Evolutionary conservation across 108 stramenopile species (phyloP).

Genomic region (Thalassiosira profunda): DNA sequence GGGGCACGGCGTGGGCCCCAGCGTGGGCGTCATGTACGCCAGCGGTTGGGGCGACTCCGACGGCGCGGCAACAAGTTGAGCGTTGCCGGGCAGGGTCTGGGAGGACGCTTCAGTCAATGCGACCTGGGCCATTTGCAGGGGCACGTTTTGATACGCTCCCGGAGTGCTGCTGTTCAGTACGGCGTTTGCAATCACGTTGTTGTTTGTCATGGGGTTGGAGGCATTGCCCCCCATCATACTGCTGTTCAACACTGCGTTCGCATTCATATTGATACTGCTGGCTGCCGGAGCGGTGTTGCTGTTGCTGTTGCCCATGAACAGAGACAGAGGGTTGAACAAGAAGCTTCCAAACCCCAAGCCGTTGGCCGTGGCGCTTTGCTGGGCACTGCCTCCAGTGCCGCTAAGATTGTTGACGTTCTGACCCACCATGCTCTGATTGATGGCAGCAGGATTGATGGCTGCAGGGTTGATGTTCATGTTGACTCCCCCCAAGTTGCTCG

Average conservation of each 20-base stretch:
- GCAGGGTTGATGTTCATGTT: constrained; percentile 1
- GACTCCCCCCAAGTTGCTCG: not conserved
- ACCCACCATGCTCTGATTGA: not conserved
- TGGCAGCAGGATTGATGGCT: not conserved
- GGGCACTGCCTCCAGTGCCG: not conserved
- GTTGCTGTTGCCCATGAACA: not conserved
- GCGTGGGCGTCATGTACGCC: constrained; percentile 32
- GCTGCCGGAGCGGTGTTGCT: not conserved
- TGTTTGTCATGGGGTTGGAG: not conserved
- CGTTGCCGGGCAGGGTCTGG: constrained; percentile 1
- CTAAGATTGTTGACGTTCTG: not conserved
- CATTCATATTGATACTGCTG: not conserved
- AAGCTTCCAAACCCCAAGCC: constrained; percentile 13
- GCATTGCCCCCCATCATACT: not conserved
- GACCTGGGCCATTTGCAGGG: too few species aligned
- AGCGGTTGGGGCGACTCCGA: constrained; percentile 14
- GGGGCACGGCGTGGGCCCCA: constrained; percentile 32
- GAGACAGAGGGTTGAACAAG: constrained; percentile 18
- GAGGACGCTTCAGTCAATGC: too few species aligned
- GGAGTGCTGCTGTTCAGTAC: not conserved
- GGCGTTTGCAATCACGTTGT: not conserved
- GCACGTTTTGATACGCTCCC: not conserved
- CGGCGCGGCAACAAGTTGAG: not conserved
- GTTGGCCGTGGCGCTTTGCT: not conserved
- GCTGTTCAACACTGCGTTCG: not conserved